Evolutionary conservation across 805 yeast species (phyloP).

Genomic region (Wickerhamomyces alni): DNA sequence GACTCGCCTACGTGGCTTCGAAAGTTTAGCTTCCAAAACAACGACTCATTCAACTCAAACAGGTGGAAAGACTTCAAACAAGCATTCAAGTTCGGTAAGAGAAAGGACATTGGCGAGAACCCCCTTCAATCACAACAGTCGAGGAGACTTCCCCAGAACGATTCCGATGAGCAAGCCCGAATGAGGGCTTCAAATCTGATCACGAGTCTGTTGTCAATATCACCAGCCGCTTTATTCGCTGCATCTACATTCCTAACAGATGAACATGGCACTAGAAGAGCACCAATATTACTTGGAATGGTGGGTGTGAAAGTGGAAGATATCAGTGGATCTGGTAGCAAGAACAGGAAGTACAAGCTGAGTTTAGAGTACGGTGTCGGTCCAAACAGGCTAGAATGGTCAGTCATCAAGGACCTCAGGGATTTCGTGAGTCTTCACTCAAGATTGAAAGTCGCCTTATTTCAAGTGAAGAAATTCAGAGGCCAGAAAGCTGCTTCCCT

Average conservation of each 20-base stretch:
- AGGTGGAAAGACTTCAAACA: constrained; percentile 24
- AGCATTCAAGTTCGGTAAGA: constrained; percentile 20
- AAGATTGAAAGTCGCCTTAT: constrained; percentile 48
- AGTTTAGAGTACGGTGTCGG: constrained; percentile 91
- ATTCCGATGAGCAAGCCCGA: constrained; percentile 20
- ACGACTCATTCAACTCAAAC: constrained; percentile 5
- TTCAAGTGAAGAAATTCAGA: constrained; percentile 28
- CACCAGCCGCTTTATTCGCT: constrained; percentile 68
- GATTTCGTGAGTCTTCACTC: constrained; percentile 72
- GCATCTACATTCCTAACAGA: constrained; percentile 73
- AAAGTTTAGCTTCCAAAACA: constrained; percentile 13
- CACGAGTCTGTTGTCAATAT: constrained; percentile 53
- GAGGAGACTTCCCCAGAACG: constrained; percentile 6
- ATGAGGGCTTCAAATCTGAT: constrained; percentile 38
- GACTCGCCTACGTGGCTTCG: constrained; percentile 22
- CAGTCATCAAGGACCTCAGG: constrained; percentile 61
- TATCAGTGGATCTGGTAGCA: constrained; percentile 28
- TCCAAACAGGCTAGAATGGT: constrained; percentile 71
- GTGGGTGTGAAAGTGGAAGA: constrained; percentile 60
- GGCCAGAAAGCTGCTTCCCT: constrained; percentile 24
- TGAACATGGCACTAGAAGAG: constrained; percentile 69
- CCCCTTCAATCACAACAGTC: neutral
- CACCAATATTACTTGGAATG: constrained; percentile 75
- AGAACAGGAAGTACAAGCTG: constrained; percentile 46
- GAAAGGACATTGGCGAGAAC: constrained; percentile 4